Conservation (phyloP, 768 basidiomycete genomes). For the Paxillus involutus region DNA sequence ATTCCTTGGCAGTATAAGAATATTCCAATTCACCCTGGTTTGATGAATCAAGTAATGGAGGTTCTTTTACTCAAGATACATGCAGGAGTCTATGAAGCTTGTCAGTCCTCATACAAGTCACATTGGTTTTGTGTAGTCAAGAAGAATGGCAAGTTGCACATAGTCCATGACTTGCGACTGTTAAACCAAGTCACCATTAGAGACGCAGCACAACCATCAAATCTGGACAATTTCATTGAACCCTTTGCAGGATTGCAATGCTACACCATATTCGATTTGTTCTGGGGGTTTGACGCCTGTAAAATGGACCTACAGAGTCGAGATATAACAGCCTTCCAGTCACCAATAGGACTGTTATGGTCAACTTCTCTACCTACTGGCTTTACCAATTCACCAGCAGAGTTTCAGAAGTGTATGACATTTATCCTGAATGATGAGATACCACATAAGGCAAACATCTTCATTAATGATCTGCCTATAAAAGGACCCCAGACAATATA, state of each 20-base stretch:
- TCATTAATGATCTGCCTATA: too few species aligned
- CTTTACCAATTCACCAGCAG: too few species aligned
- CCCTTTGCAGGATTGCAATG: too few species aligned
- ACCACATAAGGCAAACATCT: too few species aligned
- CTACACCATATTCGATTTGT: conserved; percentile 13
- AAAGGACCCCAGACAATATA: too few species aligned
- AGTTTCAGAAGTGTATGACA: too few species aligned
- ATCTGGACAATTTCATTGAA: not conserved
- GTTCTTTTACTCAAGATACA: conserved; percentile 28
- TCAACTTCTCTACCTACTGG: conserved; percentile 12
- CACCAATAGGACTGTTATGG: conserved; percentile 9
- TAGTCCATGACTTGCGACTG: conserved; percentile 22
- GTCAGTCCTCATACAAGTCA: conserved; percentile 35
- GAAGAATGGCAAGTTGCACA: conserved; percentile 19
- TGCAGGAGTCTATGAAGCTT: conserved; percentile 40
- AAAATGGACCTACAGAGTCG: conserved; percentile 4
- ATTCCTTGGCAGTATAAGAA: conserved; percentile 29
- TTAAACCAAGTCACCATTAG: conserved; percentile 8
- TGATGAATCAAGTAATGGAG: conserved; percentile 17
- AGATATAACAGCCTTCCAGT: conserved; percentile 18
- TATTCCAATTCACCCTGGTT: conserved; percentile 31
- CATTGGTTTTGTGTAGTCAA: too few species aligned
- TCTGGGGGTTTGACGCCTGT: conserved; percentile 12
- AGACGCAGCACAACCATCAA: not conserved
- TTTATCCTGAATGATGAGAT: too few species aligned